phyloP scores from a whole-genome alignment of 805 yeast species.

The Cyberlindnera nakhonratchasimensis region DNA sequence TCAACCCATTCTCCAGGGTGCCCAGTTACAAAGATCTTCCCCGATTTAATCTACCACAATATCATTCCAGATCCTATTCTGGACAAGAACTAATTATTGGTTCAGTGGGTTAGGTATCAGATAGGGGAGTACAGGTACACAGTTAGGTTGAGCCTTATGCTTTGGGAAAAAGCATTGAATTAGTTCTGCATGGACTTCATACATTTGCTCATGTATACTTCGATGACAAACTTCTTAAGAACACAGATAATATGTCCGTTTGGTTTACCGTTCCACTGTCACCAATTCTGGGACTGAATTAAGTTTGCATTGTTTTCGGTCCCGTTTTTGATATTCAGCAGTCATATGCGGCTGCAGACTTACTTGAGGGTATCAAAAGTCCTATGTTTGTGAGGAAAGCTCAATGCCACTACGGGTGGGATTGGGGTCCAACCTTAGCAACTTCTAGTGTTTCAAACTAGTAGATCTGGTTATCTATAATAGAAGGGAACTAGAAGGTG shows the following conservation, averaged over 20 bases:
- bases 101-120: slow-evolving; percentile 50
- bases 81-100: slow-evolving; percentile 39
- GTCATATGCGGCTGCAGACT: slow-evolving; percentile 14
- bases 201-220: slow-evolving; percentile 27
- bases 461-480: slow-evolving; percentile 12
- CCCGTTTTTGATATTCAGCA: slow-evolving; percentile 38
- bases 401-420: slow-evolving; percentile 57
- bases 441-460: slow-evolving; percentile 19
- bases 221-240: slow-evolving; percentile 35
- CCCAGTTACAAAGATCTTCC: slow-evolving; percentile 35
- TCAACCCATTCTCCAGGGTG: slow-evolving; percentile 9
- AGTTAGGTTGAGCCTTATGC: too few species aligned
- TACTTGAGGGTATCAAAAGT: slow-evolving; percentile 36
- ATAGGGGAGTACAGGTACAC: slow-evolving; percentile 45
- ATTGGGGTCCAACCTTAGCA: slow-evolving; percentile 44
- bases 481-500: slow-evolving; percentile 4
- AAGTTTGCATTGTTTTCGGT: slow-evolving; percentile 34
- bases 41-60: slow-evolving; percentile 37
- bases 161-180: slow-evolving; percentile 1
- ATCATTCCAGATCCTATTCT: slow-evolving; percentile 44
- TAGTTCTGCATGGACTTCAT: slow-evolving; percentile 30
- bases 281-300: slow-evolving; percentile 25
- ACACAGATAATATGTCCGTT: slow-evolving; percentile 43
- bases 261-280: slow-evolving; percentile 32
- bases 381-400: slow-evolving; percentile 47